Evolutionary conservation across 1,284 basidiomycete species (phyloP).

Genomic region (Papiliotrema fonsecae): DNA sequence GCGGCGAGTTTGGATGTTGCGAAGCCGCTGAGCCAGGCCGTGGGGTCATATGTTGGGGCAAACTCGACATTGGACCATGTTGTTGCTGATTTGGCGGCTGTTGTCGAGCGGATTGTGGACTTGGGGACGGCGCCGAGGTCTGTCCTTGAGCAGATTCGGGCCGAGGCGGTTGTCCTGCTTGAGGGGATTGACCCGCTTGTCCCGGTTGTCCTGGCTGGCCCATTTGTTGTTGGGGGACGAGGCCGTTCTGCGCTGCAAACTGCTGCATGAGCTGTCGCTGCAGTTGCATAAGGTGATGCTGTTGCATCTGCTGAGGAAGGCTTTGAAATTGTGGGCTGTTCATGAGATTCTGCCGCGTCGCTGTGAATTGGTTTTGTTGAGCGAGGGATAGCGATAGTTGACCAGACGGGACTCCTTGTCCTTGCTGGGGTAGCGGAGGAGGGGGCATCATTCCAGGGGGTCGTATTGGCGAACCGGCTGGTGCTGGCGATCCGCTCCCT

Average conservation of each 20-base stretch:
- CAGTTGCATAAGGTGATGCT: constrained; percentile 16
- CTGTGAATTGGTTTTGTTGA: constrained; percentile 6
- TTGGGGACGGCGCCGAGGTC: constrained; percentile 4
- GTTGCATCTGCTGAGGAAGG: constrained; percentile 1
- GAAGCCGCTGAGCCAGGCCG: constrained; percentile 39
- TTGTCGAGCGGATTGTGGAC: constrained; percentile 5
- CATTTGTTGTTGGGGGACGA: neutral
- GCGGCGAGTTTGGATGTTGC: constrained; percentile 31
- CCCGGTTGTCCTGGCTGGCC: constrained; percentile 19
- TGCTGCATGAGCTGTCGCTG: constrained; percentile 10
- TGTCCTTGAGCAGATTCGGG: constrained; percentile 4
- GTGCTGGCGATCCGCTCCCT: neutral
- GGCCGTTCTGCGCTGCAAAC: constrained; percentile 6
- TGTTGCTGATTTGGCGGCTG: constrained; percentile 14
- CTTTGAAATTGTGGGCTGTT: constrained; percentile 1
- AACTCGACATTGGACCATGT: constrained; percentile 19
- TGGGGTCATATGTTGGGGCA: constrained; percentile 42
- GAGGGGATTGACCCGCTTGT: constrained; percentile 19
- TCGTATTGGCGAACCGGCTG: neutral
- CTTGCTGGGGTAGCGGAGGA: constrained; percentile 1
- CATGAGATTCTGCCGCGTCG: neutral
- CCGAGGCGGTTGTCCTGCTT: constrained; percentile 2
- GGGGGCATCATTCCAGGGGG: constrained; percentile 3
- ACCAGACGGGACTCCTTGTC: neutral
- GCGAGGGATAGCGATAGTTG: neutral